Percentiles rank a stretch among this genome's conserved stretches.
These are phyloP conservation scores for Thalia dealbata DNA, from an alignment of 176 grass and related monocot species.

Conservation along the genomic window DNA sequence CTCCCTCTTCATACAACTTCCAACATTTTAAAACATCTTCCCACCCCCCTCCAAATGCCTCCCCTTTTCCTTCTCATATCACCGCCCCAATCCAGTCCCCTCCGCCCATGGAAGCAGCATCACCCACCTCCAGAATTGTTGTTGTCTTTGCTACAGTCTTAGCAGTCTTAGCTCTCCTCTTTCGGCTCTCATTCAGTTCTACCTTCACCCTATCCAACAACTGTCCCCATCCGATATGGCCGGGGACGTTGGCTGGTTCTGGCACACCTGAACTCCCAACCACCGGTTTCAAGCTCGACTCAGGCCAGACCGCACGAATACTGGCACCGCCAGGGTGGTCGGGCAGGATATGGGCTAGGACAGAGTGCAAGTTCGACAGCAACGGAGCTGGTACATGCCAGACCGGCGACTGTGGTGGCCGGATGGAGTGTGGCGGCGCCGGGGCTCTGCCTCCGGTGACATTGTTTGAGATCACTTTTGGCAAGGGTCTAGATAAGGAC, in stretches of 20 bases:
- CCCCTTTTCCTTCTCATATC: slow-evolving; percentile 6
- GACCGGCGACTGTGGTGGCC: slow-evolving; percentile 67
- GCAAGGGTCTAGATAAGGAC: slow-evolving; percentile 34
- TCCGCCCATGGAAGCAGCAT: slow-evolving; percentile 28
- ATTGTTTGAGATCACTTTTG: slow-evolving; percentile 82
- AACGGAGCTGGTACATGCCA: slow-evolving; percentile 46
- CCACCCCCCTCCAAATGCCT: slow-evolving; percentile 20
- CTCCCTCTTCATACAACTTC: background rate
- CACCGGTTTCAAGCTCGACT: slow-evolving; percentile 67
- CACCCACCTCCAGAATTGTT: slow-evolving; percentile 17
- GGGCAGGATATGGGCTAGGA: slow-evolving; percentile 71
- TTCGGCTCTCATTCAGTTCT: slow-evolving; percentile 25
- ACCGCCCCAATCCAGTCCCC: background rate
- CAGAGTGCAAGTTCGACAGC: slow-evolving; percentile 51
- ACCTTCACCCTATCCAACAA: slow-evolving; percentile 70
- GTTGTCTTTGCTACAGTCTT: slow-evolving; percentile 17
- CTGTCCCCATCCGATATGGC: slow-evolving; percentile 75
- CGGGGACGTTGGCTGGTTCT: slow-evolving; percentile 60
- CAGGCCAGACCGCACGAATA: slow-evolving; percentile 41
- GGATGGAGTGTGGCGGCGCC: slow-evolving; percentile 43
- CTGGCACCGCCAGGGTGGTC: slow-evolving; percentile 62
- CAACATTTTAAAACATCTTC: slow-evolving; percentile 31
- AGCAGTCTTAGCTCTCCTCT: slow-evolving; percentile 20
- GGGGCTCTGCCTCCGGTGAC: slow-evolving; percentile 56
- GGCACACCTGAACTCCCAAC: slow-evolving; percentile 60